Evolutionary conservation across 257 asterid genomes (phyloP).

Genomic region (Vinca minor): DNA sequence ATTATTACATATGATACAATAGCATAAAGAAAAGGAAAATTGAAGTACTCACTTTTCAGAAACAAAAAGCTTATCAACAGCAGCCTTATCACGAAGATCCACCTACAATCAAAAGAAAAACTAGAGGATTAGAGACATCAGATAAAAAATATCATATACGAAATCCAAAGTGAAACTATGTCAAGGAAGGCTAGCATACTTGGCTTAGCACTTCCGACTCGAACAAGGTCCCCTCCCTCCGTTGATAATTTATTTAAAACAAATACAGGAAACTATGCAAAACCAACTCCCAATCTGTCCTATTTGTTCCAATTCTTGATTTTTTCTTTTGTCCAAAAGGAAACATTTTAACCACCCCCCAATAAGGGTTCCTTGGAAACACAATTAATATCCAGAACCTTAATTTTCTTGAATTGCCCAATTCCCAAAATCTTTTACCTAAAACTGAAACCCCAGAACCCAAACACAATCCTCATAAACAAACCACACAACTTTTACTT

Average conservation of each 20-base stretch:
- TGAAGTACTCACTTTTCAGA: conserved; percentile 61
- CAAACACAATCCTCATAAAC: too few relatives aligned
- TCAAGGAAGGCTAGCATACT: too few relatives aligned
- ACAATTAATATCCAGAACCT: not conserved
- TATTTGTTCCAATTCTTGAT: too few relatives aligned
- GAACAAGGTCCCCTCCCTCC: too few relatives aligned
- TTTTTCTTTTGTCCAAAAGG: not conserved
- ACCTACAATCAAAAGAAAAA: conserved; percentile 39
- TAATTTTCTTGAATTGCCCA: not conserved
- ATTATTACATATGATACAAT: not conserved
- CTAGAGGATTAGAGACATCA: conserved; percentile 1
- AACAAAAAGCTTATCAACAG: conserved; percentile 68
- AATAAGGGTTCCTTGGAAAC: too few relatives aligned
- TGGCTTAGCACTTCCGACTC: too few relatives aligned
- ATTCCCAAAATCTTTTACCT: not conserved
- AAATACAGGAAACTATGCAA: not conserved
- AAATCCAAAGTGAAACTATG: not conserved
- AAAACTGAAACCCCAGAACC: not conserved
- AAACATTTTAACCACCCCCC: too few relatives aligned
- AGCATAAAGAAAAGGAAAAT: conserved; percentile 1
- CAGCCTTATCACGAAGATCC: conserved; percentile 81
- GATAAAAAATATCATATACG: not conserved
- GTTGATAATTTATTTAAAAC: too few relatives aligned
- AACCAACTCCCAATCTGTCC: not conserved
- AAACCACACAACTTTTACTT: too few relatives aligned